phyloP scores from a whole-genome alignment of 1,139 yeast genomes.

The Scheffersomyces lignicola region DNA sequence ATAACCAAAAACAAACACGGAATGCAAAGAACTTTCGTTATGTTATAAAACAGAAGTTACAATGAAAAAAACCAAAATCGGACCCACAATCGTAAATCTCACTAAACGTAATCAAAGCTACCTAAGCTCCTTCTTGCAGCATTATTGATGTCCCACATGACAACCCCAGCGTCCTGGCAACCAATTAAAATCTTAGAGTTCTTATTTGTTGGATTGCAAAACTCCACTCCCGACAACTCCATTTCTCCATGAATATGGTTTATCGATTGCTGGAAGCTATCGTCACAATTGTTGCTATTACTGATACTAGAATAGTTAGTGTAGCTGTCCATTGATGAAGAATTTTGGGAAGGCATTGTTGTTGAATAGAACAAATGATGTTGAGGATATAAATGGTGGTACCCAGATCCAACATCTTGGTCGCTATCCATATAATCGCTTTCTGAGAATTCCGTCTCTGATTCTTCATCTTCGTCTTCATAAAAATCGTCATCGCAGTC shows the following conservation, averaged over 20 bases:
- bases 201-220: conserved; percentile 20
- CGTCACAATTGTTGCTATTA: conserved; percentile 18
- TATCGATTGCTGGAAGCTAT: conserved; percentile 27
- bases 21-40: too few relatives aligned
- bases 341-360: conserved; percentile 2
- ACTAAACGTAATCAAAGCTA: conserved; percentile 30
- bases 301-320: conserved; percentile 5
- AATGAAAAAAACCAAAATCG: too few relatives aligned
- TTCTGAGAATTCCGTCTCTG: too few relatives aligned
- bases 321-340: conserved; percentile 6
- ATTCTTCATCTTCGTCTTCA: conserved; percentile 2
- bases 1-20: too few relatives aligned
- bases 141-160: conserved; percentile 44
- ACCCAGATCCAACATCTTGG: too few relatives aligned
- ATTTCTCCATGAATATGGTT: conserved; percentile 49
- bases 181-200: conserved; percentile 40
- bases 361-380: not conserved
- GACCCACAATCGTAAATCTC: too few relatives aligned
- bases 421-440: too few relatives aligned
- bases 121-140: conserved; percentile 44
- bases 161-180: conserved; percentile 45
- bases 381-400: not conserved
- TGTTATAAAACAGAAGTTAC: too few relatives aligned
- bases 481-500: too few relatives aligned
- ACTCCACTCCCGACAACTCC: conserved; percentile 46